These are phyloP conservation scores for Suhomyces choctaworum DNA, from an alignment of 1,139 yeast genomes.

Conservation along the genomic window DNA sequence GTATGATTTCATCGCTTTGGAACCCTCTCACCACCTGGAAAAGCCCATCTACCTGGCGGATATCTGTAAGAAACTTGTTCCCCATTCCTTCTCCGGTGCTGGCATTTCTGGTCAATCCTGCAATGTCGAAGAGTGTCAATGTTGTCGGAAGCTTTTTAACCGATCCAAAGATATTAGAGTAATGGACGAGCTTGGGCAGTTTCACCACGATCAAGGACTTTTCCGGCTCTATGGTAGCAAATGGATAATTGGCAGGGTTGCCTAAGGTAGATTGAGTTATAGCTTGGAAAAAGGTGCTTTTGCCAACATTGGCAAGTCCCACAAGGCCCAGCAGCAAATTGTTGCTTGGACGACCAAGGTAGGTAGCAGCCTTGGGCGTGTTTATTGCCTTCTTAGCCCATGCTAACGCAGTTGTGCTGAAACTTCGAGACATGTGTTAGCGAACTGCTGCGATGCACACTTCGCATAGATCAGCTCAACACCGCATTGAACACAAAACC, in stretches of 20 bases:
- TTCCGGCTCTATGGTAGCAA: conserved; percentile 76
- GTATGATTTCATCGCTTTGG: conserved; percentile 66
- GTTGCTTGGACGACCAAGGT: conserved; percentile 57
- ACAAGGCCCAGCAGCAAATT: conserved; percentile 60
- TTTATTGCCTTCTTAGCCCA: conserved; percentile 8
- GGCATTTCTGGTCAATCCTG: conserved; percentile 74
- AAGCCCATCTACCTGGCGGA: conserved; percentile 71
- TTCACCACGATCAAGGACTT: conserved; percentile 63
- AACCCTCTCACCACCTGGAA: conserved; percentile 73
- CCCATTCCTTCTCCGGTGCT: conserved; percentile 78
- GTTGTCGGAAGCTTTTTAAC: conserved; percentile 55
- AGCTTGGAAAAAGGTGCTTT: conserved; percentile 64
- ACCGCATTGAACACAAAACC: too few relatives aligned
- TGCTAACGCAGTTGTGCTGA: conserved; percentile 3
- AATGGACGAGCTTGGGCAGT: conserved; percentile 47
- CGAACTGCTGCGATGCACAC: too few relatives aligned
- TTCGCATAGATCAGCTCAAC: too few relatives aligned
- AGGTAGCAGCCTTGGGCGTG: conserved; percentile 4
- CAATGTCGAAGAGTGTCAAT: conserved; percentile 67
- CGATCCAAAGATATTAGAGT: conserved; percentile 48
- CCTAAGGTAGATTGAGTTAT: conserved; percentile 72
- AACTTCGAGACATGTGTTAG: conserved; percentile 6
- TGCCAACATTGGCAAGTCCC: conserved; percentile 78
- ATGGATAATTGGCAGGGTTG: conserved; percentile 78
- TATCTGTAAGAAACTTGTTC: conserved; percentile 69